phyloP scores from a whole-genome alignment of 176 grass and related monocot genomes.

The Olyra latifolia region DNA sequence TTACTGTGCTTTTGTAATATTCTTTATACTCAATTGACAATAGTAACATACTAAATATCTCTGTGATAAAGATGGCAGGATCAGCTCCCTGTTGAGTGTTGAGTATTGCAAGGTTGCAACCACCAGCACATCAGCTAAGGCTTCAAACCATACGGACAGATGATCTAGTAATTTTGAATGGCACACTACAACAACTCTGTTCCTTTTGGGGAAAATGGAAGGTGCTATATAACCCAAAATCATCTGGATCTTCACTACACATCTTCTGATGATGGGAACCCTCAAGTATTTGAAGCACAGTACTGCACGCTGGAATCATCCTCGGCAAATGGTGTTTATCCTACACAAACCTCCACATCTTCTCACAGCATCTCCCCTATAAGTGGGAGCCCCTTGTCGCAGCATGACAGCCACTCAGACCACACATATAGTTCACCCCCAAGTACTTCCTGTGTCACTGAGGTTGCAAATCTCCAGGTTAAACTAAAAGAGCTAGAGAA shows the following conservation, averaged over 20 bases:
- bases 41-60: not conserved
- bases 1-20: conserved; percentile 9
- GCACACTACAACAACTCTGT: conserved; percentile 38
- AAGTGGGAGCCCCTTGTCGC: conserved; percentile 69
- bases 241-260: conserved; percentile 15
- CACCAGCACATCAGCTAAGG: conserved; percentile 36
- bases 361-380: conserved; percentile 46
- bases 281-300: conserved; percentile 37
- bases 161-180: conserved; percentile 28
- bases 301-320: conserved; percentile 89
- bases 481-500: conserved; percentile 76
- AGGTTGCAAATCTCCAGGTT: conserved; percentile 61
- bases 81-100: conserved; percentile 24
- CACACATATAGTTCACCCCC: conserved; percentile 58
- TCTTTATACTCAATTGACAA: conserved; percentile 28
- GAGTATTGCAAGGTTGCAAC: conserved; percentile 33
- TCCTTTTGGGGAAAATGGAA: conserved; percentile 33
- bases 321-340: conserved; percentile 46
- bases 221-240: conserved; percentile 23
- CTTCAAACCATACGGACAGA: conserved; percentile 33
- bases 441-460: conserved; percentile 70
- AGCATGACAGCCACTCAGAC: conserved; percentile 63
- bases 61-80: conserved; percentile 24
- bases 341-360: conserved; percentile 63
- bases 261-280: conserved; percentile 41